A percentile compares a stretch with the other conserved stretches of the same genome.
These are phyloP conservation scores for Colletotrichum chrysophilum DNA, from an alignment of 2,329 filamentous ascomycete genomes.

Conservation along the genomic window DNA sequence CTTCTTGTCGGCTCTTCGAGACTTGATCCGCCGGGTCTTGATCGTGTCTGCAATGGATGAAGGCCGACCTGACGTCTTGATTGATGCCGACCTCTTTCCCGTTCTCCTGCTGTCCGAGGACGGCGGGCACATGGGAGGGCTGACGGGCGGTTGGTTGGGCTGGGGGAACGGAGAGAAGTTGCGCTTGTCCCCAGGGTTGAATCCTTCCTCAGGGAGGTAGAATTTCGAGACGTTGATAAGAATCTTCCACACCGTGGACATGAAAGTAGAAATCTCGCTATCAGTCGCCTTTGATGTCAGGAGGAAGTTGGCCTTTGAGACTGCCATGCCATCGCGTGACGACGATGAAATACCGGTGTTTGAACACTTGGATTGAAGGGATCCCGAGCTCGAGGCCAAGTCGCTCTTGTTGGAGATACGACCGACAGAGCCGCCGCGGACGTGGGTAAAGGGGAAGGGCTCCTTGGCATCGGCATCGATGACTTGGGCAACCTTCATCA, in stretches of 20 bases:
- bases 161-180: constrained; percentile 34
- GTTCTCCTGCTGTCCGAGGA: neutral
- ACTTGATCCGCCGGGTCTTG: constrained; percentile 34
- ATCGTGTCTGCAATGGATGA: constrained; percentile 39
- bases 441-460: constrained; percentile 41
- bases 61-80: constrained; percentile 26
- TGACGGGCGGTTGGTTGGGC: neutral
- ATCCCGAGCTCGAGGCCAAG: neutral
- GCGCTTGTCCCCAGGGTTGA: constrained; percentile 24
- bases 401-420: constrained; percentile 22
- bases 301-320: constrained; percentile 61
- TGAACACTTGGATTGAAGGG: constrained; percentile 2
- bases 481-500: constrained; percentile 65
- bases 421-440: constrained; percentile 38
- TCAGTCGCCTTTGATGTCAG: constrained; percentile 60
- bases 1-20: constrained; percentile 23
- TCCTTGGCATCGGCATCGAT: constrained; percentile 48
- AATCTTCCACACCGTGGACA: constrained; percentile 56
- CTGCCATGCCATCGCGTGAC: constrained; percentile 30
- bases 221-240: constrained; percentile 49
- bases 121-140: constrained; percentile 19
- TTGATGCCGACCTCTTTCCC: neutral
- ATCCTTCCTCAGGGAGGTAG: constrained; percentile 46
- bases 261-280: constrained; percentile 57
- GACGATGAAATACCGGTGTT: neutral